Conservation (phyloP, 257 asterid species). For the Capsicum rhomboideum region DNA sequence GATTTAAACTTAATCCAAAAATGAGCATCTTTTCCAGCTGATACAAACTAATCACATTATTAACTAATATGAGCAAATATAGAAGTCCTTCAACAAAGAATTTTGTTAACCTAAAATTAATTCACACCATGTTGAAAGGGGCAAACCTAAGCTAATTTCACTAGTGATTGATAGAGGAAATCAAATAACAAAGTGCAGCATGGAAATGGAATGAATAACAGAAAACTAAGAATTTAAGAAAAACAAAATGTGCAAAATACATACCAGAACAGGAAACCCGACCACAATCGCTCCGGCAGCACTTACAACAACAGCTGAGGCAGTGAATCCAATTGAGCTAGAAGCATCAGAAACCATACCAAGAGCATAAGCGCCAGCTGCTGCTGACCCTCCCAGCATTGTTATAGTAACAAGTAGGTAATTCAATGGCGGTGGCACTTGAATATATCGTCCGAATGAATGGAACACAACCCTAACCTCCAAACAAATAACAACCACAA, state of each 20-base stretch:
- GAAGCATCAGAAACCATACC: slow-evolving; percentile 83
- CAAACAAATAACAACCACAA: slow-evolving; percentile 65
- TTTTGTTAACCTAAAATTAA: neutral
- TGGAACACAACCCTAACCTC: slow-evolving; percentile 97
- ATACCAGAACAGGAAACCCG: slow-evolving; percentile 88
- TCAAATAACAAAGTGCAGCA: neutral
- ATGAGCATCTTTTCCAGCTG: neutral
- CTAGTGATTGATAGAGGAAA: neutral
- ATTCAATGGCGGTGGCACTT: slow-evolving; percentile 91
- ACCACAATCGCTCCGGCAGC: slow-evolving; percentile 89
- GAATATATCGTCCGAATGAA: slow-evolving; percentile 92
- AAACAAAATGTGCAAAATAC: slow-evolving; percentile 11
- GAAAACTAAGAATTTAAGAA: neutral
- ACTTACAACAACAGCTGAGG: slow-evolving; percentile 65
- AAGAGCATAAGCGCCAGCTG: slow-evolving; percentile 73
- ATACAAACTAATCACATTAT: neutral
- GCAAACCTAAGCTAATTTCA: neutral
- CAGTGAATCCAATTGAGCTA: slow-evolving; percentile 64
- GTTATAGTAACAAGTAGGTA: slow-evolving; percentile 74
- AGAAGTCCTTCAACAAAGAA: neutral
- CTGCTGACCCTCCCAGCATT: slow-evolving; percentile 92
- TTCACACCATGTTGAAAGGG: neutral
- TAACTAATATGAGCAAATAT: neutral
- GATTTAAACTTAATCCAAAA: neutral
- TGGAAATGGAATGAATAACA: neutral